Conservation (phyloP, 139 green algal genomes). For the Ettlia oleoabundans region DNA sequence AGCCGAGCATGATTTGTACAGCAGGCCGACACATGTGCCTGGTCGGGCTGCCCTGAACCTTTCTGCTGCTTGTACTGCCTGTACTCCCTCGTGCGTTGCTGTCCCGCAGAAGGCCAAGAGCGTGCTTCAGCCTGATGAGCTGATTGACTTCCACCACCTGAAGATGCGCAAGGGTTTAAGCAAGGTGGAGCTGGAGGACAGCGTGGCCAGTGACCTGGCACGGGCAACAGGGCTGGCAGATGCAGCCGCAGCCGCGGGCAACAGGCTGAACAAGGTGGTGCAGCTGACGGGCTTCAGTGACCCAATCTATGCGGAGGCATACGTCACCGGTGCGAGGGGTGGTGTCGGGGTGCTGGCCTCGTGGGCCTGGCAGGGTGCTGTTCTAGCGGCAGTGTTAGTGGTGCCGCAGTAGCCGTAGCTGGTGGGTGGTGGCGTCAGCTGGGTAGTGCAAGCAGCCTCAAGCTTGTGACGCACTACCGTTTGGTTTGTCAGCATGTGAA, state of each 20-base stretch:
- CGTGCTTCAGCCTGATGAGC: conserved; percentile 78
- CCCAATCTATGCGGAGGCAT: conserved; percentile 97
- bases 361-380: neutral
- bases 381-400: too few relatives aligned
- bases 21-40: too few relatives aligned
- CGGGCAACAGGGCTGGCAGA: conserved; percentile 35
- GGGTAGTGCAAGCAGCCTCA: too few relatives aligned
- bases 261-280: conserved; percentile 87
- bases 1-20: too few relatives aligned
- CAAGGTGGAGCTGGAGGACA: conserved; percentile 89
- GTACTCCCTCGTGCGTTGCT: neutral
- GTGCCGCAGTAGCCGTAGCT: too few relatives aligned
- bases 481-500: neutral
- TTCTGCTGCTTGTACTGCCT: neutral
- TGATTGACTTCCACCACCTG: conserved; percentile 89
- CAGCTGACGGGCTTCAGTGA: conserved; percentile 98
- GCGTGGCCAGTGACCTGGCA: conserved; percentile 32
- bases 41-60: neutral
- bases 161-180: conserved; percentile 80
- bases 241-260: conserved; percentile 8
- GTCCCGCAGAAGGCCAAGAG: conserved; percentile 42
- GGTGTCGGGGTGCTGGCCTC: neutral
- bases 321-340: conserved; percentile 67
- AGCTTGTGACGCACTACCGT: too few relatives aligned
- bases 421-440: too few relatives aligned